These are phyloP conservation scores for Cyberlindnera mississippiensis DNA, from an alignment of 805 yeast species.

Conservation along the genomic window DNA sequence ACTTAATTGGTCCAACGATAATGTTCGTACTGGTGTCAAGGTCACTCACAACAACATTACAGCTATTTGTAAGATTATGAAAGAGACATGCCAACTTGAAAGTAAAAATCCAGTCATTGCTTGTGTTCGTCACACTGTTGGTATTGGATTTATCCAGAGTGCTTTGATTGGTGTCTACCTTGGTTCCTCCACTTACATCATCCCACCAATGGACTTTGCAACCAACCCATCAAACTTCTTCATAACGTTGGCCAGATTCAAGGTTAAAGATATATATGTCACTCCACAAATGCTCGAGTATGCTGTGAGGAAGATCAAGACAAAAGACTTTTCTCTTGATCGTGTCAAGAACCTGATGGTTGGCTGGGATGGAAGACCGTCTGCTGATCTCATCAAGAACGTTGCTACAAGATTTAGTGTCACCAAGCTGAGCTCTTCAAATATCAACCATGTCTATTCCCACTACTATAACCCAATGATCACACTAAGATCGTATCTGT, in stretches of 20 bases:
- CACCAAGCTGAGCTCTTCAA: conserved; percentile 60
- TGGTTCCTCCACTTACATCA: conserved; percentile 81
- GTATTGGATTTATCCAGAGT: conserved; percentile 88
- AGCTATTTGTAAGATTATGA: conserved; percentile 80
- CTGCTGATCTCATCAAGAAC: conserved; percentile 50
- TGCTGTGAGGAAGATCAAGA: conserved; percentile 57
- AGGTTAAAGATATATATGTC: conserved; percentile 80
- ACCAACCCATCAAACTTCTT: conserved; percentile 70
- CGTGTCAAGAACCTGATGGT: conserved; percentile 80
- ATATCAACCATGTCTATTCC: conserved; percentile 73
- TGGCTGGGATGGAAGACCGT: conserved; percentile 72
- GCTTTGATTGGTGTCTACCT: conserved; percentile 77
- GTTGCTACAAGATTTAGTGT: conserved; percentile 60
- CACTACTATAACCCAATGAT: conserved; percentile 81
- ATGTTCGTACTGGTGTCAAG: conserved; percentile 51
- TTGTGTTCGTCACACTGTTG: conserved; percentile 78
- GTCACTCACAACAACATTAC: conserved; percentile 58
- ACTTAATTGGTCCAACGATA: conserved; percentile 71
- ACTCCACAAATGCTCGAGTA: conserved; percentile 80
- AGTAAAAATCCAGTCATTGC: conserved; percentile 73
- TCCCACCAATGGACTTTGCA: conserved; percentile 75
- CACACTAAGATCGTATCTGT: conserved; percentile 80
- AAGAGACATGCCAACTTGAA: conserved; percentile 85
- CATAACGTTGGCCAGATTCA: conserved; percentile 65
- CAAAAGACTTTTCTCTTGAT: conserved; percentile 51